phyloP scores from a whole-genome alignment of 140 eudicot species.

The Bidens hawaiensis region DNA sequence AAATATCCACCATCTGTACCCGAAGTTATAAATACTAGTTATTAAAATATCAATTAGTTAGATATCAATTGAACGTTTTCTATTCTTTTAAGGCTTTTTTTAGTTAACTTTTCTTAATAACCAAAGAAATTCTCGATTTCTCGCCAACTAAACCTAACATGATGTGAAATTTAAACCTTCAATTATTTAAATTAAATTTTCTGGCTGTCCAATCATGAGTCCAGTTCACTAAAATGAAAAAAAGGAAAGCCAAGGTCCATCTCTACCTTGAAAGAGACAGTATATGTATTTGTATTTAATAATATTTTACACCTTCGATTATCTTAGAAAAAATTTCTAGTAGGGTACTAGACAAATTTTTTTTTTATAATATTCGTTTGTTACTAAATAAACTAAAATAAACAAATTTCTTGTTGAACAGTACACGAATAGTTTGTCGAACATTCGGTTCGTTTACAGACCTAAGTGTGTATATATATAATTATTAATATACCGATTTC shows the following conservation, averaged over 20 bases:
- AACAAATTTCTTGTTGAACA: no score
- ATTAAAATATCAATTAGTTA: no score
- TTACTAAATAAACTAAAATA: no score
- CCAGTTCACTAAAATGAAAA: neutral
- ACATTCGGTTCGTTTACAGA: no score
- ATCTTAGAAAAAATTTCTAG: no score
- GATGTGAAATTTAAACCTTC: neutral
- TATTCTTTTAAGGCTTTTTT: neutral
- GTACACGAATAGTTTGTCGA: no score
- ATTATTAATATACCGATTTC: neutral
- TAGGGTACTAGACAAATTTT: no score
- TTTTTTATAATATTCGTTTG: no score
- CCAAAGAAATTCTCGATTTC: neutral
- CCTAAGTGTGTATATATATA: no score
- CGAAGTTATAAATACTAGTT: no score
- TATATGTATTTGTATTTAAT: neutral
- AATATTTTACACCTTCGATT: neutral
- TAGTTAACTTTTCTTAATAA: neutral
- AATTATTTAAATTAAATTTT: neutral
- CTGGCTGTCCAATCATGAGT: conserved; percentile 5
- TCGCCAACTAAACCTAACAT: conserved; percentile 8
- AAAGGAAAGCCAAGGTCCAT: neutral
- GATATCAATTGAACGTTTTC: neutral
- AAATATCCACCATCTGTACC: no score
- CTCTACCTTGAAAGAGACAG: neutral